These are phyloP conservation scores for Cercophora samala DNA, from an alignment of 495 filamentous ascomycete species.

Conservation along the genomic window DNA sequence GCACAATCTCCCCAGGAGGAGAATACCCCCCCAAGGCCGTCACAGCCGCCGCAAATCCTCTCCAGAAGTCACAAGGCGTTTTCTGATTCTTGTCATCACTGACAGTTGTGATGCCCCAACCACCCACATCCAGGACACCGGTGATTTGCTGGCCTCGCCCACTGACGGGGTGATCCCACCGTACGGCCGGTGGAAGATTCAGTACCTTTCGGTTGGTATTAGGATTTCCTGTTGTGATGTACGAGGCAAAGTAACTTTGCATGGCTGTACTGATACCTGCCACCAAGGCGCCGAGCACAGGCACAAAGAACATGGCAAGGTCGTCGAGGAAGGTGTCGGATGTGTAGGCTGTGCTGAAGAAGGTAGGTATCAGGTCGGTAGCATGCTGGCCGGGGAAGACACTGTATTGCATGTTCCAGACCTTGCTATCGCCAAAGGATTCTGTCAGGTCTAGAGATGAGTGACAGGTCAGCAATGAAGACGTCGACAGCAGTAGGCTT, in stretches of 20 bases:
- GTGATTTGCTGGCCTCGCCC: slow-evolving; percentile 24
- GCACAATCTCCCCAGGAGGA: slow-evolving; percentile 29
- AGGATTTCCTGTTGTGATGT: slow-evolving; percentile 38
- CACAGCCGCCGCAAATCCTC: slow-evolving; percentile 32
- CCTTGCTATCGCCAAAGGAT: slow-evolving; percentile 27
- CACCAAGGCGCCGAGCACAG: slow-evolving; percentile 34
- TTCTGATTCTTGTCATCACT: slow-evolving; percentile 35
- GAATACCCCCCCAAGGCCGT: slow-evolving; percentile 40
- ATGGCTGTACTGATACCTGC: slow-evolving; percentile 36
- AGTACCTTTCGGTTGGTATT: slow-evolving; percentile 34
- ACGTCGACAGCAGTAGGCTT: background rate
- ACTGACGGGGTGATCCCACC: slow-evolving; percentile 32
- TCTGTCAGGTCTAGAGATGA: slow-evolving; percentile 31
- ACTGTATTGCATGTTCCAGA: slow-evolving; percentile 40
- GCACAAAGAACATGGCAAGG: slow-evolving; percentile 31
- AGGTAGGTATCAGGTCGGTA: slow-evolving; percentile 36
- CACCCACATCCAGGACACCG: slow-evolving; percentile 36
- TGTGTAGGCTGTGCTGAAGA: slow-evolving; percentile 31
- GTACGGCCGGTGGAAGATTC: slow-evolving; percentile 37
- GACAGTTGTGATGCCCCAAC: slow-evolving; percentile 35
- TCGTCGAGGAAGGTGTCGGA: slow-evolving; percentile 35
- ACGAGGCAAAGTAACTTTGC: slow-evolving; percentile 42
- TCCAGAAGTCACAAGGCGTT: slow-evolving; percentile 40
- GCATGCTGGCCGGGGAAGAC: slow-evolving; percentile 37
- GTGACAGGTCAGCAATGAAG: background rate